Percentiles rank a stretch among this genome's conserved stretches.
Evolutionary conservation across 495 filamentous ascomycete genomes (phyloP).

Genomic region (Peziza echinospora): DNA sequence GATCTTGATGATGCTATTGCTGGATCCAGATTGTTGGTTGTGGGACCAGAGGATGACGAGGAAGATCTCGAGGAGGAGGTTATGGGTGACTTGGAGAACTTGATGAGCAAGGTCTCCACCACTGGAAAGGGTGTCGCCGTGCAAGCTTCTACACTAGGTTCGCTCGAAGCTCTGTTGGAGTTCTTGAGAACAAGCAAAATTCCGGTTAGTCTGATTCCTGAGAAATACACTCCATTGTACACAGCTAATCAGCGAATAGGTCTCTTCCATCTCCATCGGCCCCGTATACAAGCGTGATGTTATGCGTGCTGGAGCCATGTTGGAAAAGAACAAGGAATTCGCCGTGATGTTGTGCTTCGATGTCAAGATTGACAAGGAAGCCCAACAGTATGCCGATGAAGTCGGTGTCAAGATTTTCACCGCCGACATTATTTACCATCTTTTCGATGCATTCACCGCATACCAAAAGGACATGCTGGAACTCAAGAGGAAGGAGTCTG

Average conservation of each 20-base stretch:
- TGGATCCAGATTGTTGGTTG: conserved; percentile 79
- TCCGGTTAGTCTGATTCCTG: conserved; percentile 33
- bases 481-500: conserved; percentile 87
- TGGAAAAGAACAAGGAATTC: conserved; percentile 76
- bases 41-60: conserved; percentile 88
- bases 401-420: conserved; percentile 96
- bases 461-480: conserved; percentile 72
- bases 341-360: conserved; percentile 99
- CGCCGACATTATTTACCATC: conserved; percentile 96
- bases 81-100: conserved; percentile 77
- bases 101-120: conserved; percentile 73
- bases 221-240: background rate
- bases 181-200: conserved; percentile 91
- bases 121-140: conserved; percentile 87
- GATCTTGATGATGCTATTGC: conserved; percentile 93
- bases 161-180: conserved; percentile 86
- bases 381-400: conserved; percentile 72
- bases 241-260: background rate
- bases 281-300: conserved; percentile 98
- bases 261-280: conserved; percentile 83
- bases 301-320: conserved; percentile 87
- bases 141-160: conserved; percentile 92
- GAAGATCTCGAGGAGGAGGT: conserved; percentile 93
- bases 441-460: conserved; percentile 90
- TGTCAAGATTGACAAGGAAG: conserved; percentile 97